Evolutionary conservation across 345 rosid genomes (phyloP).

Genomic region (Camelina laxa): DNA sequence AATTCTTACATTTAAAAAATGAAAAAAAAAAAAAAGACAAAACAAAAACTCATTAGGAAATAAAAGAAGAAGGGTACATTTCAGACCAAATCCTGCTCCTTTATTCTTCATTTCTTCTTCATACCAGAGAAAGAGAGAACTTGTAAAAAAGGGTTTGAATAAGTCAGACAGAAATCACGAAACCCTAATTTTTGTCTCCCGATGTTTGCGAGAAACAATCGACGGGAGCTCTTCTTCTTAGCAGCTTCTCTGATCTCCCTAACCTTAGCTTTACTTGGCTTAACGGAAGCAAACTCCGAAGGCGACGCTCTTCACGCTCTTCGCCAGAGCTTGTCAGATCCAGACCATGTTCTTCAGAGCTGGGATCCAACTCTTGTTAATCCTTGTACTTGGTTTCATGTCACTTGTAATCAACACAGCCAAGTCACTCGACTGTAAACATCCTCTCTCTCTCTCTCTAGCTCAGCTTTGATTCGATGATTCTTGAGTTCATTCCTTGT

Average conservation of each 20-base stretch:
- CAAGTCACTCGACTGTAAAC: conserved; percentile 76
- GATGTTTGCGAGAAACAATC: conserved; percentile 49
- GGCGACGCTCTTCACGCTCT: conserved; percentile 77
- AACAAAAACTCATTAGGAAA: neutral
- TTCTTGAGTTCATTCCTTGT: neutral
- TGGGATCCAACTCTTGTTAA: conserved; percentile 93
- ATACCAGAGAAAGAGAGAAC: neutral
- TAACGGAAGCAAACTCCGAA: conserved; percentile 64
- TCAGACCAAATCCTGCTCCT: neutral
- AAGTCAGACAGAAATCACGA: neutral
- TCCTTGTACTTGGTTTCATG: conserved; percentile 94
- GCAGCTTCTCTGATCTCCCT: conserved; percentile 29
- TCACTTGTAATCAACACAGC: conserved; percentile 68
- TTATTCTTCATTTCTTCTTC: neutral
- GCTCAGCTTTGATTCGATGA: neutral
- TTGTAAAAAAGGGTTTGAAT: neutral
- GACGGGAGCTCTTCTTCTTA: conserved; percentile 26
- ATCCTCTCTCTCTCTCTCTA: neutral
- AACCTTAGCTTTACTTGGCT: conserved; percentile 29
- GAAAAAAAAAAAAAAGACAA: neutral
- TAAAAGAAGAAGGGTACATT: neutral
- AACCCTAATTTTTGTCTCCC: conserved; percentile 1
- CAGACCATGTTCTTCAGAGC: conserved; percentile 73
- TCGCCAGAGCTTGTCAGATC: conserved; percentile 69
- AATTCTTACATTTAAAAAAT: neutral